Evolutionary conservation across 2,329 filamentous ascomycete species (phyloP), one percentile per base, ranked within the genome.

Genomic region (Tetracladium maxilliforme): DNA sequence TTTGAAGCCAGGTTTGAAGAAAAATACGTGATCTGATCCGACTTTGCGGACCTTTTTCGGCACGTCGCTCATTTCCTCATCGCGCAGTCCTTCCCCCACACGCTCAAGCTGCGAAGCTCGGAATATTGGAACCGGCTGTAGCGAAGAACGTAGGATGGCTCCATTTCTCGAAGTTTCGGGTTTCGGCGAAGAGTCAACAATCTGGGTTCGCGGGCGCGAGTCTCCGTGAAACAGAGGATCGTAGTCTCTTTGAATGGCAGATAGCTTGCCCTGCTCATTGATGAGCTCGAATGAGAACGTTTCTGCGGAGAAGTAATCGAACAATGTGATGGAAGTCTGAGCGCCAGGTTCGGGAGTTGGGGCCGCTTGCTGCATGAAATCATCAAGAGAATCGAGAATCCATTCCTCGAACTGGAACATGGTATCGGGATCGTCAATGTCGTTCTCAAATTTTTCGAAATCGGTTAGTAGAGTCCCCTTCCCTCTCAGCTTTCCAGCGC

Each of bases 371-470:
- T n/a, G n/a, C n/a, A n/a, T n/a, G n/a, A 27, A 35, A 23, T 35
- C 33, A 23, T 28, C 11, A 31, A 30, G 27, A 30, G 33, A 29
- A 19, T 31, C 17, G 8, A 37, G 22, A 14, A 29, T 27, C 34
- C 31, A 35, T 17, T 22, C 29, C 22, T 37, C 32, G 28, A 37
- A 32, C 22, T 33, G 30, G 20, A n/a, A n/a, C n/a, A n/a, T n/a
- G n/a, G n/a, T n/a, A n/a, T n/a, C n/a, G n/a, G n/a, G n/a, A n/a
- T 37, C 34, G 14, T 23, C 26, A 14, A 16, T 18, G 21, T 16
- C 16, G 23, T 23, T 20, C 19, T 20, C 24, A 7, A 21, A 32
- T 10, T 28, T n/a, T 16, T 23, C 26, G 17, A 26, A 23, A 30
- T 25, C 25, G 29, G 7, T 22, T 21, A 15, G 28, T 16, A 31